phyloP scores from a whole-genome alignment of 306 rosid genomes.

The Cicer cuneatum region DNA sequence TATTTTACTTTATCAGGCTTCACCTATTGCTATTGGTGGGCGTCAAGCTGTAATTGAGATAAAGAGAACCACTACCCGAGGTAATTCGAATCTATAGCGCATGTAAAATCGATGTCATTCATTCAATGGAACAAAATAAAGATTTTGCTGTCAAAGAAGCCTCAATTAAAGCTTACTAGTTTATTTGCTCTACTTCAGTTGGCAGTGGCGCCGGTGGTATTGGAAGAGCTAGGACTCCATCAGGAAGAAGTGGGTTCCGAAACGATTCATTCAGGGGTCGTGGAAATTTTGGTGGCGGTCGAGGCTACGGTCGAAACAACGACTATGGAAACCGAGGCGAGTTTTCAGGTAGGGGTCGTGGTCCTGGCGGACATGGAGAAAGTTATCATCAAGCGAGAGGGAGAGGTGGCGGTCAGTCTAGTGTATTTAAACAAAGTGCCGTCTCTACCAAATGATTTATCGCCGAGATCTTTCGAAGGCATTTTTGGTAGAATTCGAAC shows the following conservation, averaged over 20 bases:
- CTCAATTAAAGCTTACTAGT: slow-evolving; percentile 35
- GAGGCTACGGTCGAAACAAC: slow-evolving; percentile 57
- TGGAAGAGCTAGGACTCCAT: slow-evolving; percentile 59
- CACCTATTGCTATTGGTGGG: slow-evolving; percentile 63
- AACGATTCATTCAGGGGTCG: slow-evolving; percentile 65
- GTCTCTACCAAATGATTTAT: slow-evolving; percentile 26
- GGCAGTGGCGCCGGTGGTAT: slow-evolving; percentile 44
- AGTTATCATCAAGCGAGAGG: slow-evolving; percentile 64
- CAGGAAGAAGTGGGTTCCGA: slow-evolving; percentile 63
- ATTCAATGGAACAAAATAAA: slow-evolving; percentile 1
- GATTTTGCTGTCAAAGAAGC: slow-evolving; percentile 13
- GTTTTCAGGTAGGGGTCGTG: slow-evolving; percentile 59
- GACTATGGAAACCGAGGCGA: slow-evolving; percentile 61
- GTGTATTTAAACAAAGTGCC: slow-evolving; percentile 49
- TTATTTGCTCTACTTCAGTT: slow-evolving; percentile 49
- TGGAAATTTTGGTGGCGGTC: slow-evolving; percentile 58
- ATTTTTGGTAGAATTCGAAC: slow-evolving; percentile 41
- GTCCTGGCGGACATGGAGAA: slow-evolving; percentile 51
- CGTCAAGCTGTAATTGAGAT: slow-evolving; percentile 64
- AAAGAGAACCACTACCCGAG: slow-evolving; percentile 70
- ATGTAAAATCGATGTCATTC: slow-evolving; percentile 12
- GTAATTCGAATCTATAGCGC: slow-evolving; percentile 46
- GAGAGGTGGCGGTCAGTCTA: slow-evolving; percentile 60
- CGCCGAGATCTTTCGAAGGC: slow-evolving; percentile 28
- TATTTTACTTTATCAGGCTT: slow-evolving; percentile 60